Evolutionary conservation across 2,329 filamentous ascomycete genomes (phyloP), one percentile per base, ranked within the genome.

Genomic region (Myriosclerotinia curreyana): DNA sequence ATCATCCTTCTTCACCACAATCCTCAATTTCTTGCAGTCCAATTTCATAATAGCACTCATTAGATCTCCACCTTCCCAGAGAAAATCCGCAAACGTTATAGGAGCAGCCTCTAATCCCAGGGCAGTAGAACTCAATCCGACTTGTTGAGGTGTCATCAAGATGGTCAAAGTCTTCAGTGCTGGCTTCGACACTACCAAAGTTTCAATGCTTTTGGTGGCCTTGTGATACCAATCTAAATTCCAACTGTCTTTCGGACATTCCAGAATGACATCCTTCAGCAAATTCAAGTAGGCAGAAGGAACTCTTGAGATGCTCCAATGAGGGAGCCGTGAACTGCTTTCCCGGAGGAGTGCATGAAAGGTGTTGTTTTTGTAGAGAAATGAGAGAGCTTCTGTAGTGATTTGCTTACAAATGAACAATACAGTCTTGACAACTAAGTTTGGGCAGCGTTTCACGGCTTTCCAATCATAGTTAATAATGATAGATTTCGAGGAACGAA

Each of bases 351-450:
- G 36, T 6, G 69, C 67, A 36, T 66, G 66, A 49, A 73, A 69
- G 3, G 38, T 65, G 46, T 74, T 73, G 28, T 69, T 66, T 17
- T 58, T 62, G 61, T 71, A 74, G 20, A 74, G 42, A 14, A 69
- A 73, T n/a, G 44, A 34, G 0, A 65, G 58, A n/a, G 61, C 63
- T 59, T 74, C 72, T 1, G 63, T 31, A 1, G 62, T 60, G 40
- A 73, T 66, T 48, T 69, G 69, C 60, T 70, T 72, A 58, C 72
- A 74, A 5, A 66, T 64, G 34, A 31, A 71, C 48, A 40, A 72
- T 58, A 34, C 48, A 14, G 36, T 22, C 15, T 58, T 51, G 54
- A 68, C 65, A 17, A 59, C 48, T 5, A 65, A 51, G 17, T 46
- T 51, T 1, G 58, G 34, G 9, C 66, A 67, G 20, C 55, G 60